Conservation (phyloP, 495 filamentous ascomycete genomes). For the Aspergillus baeticus region DNA sequence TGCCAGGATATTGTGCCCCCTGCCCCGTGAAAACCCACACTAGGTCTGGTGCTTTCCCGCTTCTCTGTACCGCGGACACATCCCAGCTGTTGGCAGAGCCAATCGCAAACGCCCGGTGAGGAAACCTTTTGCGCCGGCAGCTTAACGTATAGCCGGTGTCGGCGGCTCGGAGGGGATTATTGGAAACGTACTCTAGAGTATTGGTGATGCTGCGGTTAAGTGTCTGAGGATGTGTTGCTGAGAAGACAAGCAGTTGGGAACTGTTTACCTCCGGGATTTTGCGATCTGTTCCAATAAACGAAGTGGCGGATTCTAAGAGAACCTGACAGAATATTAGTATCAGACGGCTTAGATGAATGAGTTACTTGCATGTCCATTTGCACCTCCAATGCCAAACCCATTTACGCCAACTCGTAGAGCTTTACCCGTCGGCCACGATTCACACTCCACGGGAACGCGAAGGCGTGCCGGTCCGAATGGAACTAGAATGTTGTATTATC, state of each 20-base stretch:
- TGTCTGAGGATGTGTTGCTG: constrained; percentile 9
- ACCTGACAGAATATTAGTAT: constrained; percentile 7
- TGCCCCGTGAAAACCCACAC: constrained; percentile 36
- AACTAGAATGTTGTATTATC: neutral
- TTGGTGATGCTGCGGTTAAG: neutral
- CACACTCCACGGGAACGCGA: constrained; percentile 22
- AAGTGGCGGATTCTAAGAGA: constrained; percentile 16
- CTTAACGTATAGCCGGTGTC: neutral
- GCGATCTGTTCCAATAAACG: neutral
- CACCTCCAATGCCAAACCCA: constrained; percentile 33
- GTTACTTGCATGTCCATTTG: constrained; percentile 27
- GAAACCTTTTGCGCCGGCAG: neutral
- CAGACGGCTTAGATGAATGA: neutral
- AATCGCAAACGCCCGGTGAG: constrained; percentile 13
- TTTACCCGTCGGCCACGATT: constrained; percentile 24
- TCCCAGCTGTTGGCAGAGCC: neutral
- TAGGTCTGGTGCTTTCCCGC: constrained; percentile 2
- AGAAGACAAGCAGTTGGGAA: constrained; percentile 11
- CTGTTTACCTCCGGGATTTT: neutral
- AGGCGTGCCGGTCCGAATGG: constrained; percentile 8
- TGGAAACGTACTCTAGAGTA: neutral
- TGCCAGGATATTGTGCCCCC: constrained; percentile 38
- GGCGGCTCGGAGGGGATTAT: neutral
- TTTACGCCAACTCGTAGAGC: constrained; percentile 30
- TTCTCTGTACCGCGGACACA: neutral